Conservation (phyloP, 2,329 filamentous ascomycete species). For the Paecilomyces sp. region DNA sequence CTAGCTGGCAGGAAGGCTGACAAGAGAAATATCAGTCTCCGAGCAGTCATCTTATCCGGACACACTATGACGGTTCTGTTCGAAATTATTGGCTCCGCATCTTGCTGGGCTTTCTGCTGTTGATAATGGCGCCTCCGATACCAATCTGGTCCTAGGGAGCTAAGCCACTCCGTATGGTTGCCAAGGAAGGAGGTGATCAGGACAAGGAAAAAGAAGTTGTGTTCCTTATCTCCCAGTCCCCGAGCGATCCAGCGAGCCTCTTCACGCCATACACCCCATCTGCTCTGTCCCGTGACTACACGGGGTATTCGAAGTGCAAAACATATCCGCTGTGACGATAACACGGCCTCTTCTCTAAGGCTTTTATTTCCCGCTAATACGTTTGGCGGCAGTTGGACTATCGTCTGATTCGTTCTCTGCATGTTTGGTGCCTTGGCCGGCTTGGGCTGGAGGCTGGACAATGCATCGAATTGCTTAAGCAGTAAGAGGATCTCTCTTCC, state of each 20-base stretch:
- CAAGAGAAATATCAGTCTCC: constrained; percentile 51
- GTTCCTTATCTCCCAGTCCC: constrained; percentile 48
- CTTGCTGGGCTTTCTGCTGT: constrained; percentile 42
- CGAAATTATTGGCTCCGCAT: constrained; percentile 41
- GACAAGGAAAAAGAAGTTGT: constrained; percentile 54
- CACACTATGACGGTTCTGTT: constrained; percentile 52
- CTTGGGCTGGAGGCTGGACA: constrained; percentile 33
- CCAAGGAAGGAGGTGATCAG: constrained; percentile 54
- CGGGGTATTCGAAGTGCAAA: constrained; percentile 50
- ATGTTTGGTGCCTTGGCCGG: constrained; percentile 39
- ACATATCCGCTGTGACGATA: constrained; percentile 44
- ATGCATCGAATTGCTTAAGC: constrained; percentile 41
- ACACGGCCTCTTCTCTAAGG: constrained; percentile 41
- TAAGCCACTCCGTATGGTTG: constrained; percentile 55
- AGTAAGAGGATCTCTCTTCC: constrained; percentile 45
- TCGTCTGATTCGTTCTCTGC: constrained; percentile 42
- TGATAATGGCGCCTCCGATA: constrained; percentile 46
- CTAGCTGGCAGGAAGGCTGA: constrained; percentile 51
- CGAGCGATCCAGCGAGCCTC: constrained; percentile 53
- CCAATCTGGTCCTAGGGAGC: constrained; percentile 47
- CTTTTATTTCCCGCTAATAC: constrained; percentile 37
- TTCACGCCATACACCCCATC: constrained; percentile 56
- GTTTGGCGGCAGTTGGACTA: constrained; percentile 44
- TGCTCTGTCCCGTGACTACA: constrained; percentile 51
- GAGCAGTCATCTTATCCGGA: constrained; percentile 52